Base-by-base conservation (phyloP, 1,284 basidiomycete species). In the Wallemia hederae region DNA sequence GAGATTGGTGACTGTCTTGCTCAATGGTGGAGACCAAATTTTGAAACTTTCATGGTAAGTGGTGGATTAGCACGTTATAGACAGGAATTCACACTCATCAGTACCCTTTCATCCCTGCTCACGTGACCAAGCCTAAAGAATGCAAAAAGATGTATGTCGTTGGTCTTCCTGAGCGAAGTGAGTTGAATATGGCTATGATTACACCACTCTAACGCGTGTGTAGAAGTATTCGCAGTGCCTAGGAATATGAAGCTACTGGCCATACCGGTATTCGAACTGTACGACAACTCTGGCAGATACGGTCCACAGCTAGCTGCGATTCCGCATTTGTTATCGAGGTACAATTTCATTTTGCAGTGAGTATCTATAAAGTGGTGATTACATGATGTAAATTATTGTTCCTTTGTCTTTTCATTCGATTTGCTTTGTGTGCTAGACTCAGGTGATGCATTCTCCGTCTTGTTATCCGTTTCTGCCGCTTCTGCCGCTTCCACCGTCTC, bases 181-280 rank as follows among this genome's bases (percentile, higher is more conserved):
- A 66, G 85, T 78, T 9, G 34, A 34, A 27, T 29, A 25, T 29
- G 39, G 59, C 1, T 33, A 55, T 58, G 19, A 9, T 58, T 15
- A 22, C 15, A n/a, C 19, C 33, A 11, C 17, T 31, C 65, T 59
- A 3, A 55, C 58, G 17, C 24, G 39, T 59, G 1, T 62, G 39
- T 71, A 97, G 91, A 94, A 71, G 83, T 91, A 11, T 80, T 98
- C 15, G 88, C 89, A 1, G 89, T 97, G 1, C 92, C 92, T 0
- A 88, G 88, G 72, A 98, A 98, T 72, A 96, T 97, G 91, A 97
- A 97, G 71, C 78, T 97, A 1, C 80, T 96, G 29, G 88, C 87
- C 1, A 90, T 94, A 59, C 92, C 92, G 0, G 74, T 98, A 28
- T 96, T 92, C 67, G 92, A 98, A 72, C 76, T 97, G 17, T 98